A percentile compares a stretch with the other conserved stretches of the same genome.
Evolutionary conservation across 352 stramenopile species (phyloP).

Genomic region (Phytophthora vignae): DNA sequence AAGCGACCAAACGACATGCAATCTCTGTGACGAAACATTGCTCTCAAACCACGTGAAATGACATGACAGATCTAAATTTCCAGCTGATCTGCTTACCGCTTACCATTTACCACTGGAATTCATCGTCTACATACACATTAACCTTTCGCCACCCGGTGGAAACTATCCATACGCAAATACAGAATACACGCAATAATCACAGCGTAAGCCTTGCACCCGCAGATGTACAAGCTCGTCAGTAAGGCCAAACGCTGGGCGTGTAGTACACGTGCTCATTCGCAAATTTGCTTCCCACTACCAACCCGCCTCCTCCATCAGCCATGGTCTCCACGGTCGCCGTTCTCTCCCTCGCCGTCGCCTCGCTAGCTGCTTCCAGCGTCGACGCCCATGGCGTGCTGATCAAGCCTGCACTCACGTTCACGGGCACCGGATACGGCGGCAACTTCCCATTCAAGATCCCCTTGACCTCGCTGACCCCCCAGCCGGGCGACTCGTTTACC

Average conservation of each 20-base stretch:
- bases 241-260: background rate
- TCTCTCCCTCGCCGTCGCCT: conserved; percentile 2
- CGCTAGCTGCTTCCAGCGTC: conserved; percentile 8
- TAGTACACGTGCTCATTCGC: conserved; percentile 4
- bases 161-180: too few species aligned
- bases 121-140: too few species aligned
- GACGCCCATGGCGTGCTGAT: conserved; percentile 22
- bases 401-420: conserved; percentile 19
- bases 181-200: too few species aligned
- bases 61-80: too few species aligned
- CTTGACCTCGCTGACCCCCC: conserved; percentile 18
- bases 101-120: too few species aligned
- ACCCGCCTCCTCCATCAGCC: background rate
- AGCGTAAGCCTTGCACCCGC: too few species aligned
- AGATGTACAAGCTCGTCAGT: too few species aligned
- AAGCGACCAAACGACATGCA: too few species aligned
- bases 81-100: too few species aligned
- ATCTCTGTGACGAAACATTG: too few species aligned
- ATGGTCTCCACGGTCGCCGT: conserved; percentile 11
- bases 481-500: conserved; percentile 17
- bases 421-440: conserved; percentile 18
- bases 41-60: too few species aligned
- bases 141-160: too few species aligned
- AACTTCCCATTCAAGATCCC: conserved; percentile 22
- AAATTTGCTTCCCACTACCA: conserved; percentile 9